Evolutionary conservation across 2,329 filamentous ascomycete species (phyloP), one percentile per base, ranked within the genome.

Genomic region (Penicillium sp.): DNA sequence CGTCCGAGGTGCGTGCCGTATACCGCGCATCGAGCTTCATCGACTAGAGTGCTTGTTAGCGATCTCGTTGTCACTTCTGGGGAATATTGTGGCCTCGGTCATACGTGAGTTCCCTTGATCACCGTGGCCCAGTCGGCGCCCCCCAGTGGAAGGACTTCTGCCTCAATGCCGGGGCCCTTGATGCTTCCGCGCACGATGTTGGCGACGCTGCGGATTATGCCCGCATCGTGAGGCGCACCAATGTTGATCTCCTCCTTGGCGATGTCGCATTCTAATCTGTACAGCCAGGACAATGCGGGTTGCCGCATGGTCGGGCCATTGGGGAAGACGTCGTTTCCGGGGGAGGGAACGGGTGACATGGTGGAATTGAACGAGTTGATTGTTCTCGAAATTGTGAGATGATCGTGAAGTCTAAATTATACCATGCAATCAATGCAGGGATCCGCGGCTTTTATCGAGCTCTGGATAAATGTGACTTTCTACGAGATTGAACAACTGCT

Each of bases 11-110:
- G 41, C 63, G 63, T 4, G 64, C 58, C 0, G 67, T 67, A 34
- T 68, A 71, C 5, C 65, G 64, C 12, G 63, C 64, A 48, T 69
- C 63, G 4, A 71, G 63, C 2, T 59, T 65, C 62, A 69, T 71
- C 11, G 69, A 68, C 63, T 69, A 12, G 37, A n/a, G 25, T 54
- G 14, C 3, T 14, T 20, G 31, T 53, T n/a, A 39, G 35, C 11
- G 14, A 25, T 31, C 25, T n/a, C 17, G 22, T 7, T 15, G 25
- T 34, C 12, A 8, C 14, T 3, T 20, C 14, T 12, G 4, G 10
- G 10, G 22, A 38, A 10, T 14, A 4, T 42, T 5, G 5, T 28
- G 10, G 8, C 31, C 6, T 31, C 6, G 5, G 6, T 4, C 59
- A 47, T 54, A 69, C 64, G 34, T 70, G 69, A 3, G 62, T 70